phyloP scores from a whole-genome alignment of 2,329 filamentous ascomycete genomes.

The Pseudogymnoascus sp. region DNA sequence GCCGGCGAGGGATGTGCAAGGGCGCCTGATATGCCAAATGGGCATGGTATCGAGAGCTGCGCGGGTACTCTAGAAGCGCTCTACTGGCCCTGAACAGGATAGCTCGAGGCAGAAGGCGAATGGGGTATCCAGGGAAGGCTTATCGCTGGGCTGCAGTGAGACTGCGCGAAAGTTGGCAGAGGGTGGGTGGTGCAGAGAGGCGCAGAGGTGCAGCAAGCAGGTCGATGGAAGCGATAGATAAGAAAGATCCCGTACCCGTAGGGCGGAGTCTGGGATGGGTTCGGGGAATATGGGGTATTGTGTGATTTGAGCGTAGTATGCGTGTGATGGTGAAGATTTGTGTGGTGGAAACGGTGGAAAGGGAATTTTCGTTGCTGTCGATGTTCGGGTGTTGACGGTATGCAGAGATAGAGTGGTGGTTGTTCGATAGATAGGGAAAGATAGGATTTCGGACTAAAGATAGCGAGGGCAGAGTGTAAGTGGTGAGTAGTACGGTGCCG shows the following conservation, averaged over 20 bases:
- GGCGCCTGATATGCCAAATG: conserved; percentile 2
- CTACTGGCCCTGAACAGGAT: conserved; percentile 3
- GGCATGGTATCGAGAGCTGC: conserved; percentile 4
- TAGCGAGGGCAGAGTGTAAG: background rate
- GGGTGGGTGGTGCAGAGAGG: background rate
- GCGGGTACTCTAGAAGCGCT: conserved; percentile 4
- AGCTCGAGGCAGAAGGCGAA: conserved; percentile 4
- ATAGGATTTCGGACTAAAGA: conserved; percentile 1
- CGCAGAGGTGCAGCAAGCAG: background rate
- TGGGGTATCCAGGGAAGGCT: conserved; percentile 4
- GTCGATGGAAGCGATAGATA: background rate
- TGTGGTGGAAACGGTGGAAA: background rate
- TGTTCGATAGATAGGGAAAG: background rate
- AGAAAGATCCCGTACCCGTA: background rate
- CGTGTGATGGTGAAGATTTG: background rate
- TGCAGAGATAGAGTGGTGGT: conserved; percentile 1
- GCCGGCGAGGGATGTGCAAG: conserved; percentile 2
- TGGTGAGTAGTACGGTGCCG: background rate
- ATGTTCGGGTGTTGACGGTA: conserved; percentile 1
- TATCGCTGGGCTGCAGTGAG: conserved; percentile 2
- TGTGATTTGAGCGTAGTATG: background rate
- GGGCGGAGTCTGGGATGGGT: background rate
- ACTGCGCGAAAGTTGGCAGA: background rate
- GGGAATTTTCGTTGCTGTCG: background rate
- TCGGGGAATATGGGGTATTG: background rate